Percentiles rank a stretch among this genome's conserved stretches.
These are phyloP conservation scores for Remersonia thermophila DNA, from an alignment of 2,329 filamentous ascomycete genomes.

Conservation along the genomic window DNA sequence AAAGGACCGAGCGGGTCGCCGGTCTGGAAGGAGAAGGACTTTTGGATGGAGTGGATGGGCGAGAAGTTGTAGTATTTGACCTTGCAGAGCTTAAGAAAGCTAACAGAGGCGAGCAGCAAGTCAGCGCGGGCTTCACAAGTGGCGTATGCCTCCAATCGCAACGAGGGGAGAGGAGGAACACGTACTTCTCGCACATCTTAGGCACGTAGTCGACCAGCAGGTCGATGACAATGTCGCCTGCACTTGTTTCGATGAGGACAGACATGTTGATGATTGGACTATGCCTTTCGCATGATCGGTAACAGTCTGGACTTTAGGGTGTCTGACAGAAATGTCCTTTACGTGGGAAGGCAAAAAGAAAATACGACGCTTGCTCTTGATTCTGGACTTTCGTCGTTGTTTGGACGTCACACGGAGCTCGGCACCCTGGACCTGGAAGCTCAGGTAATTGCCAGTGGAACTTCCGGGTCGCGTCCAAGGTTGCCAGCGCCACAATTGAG, in stretches of 20 bases:
- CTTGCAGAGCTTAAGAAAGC: conserved; percentile 97
- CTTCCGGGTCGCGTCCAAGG: too few relatives aligned
- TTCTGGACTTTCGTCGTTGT: too few relatives aligned
- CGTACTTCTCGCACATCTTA: conserved; percentile 89
- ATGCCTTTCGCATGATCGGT: background rate
- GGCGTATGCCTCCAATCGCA: too few relatives aligned
- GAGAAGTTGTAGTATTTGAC: conserved; percentile 98
- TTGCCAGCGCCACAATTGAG: too few relatives aligned
- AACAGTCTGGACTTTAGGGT: background rate
- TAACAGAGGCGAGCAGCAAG: too few relatives aligned
- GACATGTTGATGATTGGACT: conserved; percentile 50
- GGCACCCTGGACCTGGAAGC: too few relatives aligned
- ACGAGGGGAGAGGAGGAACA: conserved; percentile 16
- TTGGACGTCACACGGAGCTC: too few relatives aligned
- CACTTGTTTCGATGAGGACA: conserved; percentile 83
- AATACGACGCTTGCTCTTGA: too few relatives aligned
- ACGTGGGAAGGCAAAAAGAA: too few relatives aligned
- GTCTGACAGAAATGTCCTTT: too few relatives aligned
- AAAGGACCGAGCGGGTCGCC: conserved; percentile 86
- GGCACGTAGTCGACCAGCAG: conserved; percentile 80
- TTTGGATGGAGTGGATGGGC: conserved; percentile 82
- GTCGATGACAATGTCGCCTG: conserved; percentile 90
- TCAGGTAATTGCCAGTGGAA: too few relatives aligned
- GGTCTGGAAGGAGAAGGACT: conserved; percentile 91
- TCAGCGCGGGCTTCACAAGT: too few relatives aligned